These are phyloP conservation scores for Camelina hispida DNA, from an alignment of 345 rosid genomes.

Conservation along the genomic window DNA sequence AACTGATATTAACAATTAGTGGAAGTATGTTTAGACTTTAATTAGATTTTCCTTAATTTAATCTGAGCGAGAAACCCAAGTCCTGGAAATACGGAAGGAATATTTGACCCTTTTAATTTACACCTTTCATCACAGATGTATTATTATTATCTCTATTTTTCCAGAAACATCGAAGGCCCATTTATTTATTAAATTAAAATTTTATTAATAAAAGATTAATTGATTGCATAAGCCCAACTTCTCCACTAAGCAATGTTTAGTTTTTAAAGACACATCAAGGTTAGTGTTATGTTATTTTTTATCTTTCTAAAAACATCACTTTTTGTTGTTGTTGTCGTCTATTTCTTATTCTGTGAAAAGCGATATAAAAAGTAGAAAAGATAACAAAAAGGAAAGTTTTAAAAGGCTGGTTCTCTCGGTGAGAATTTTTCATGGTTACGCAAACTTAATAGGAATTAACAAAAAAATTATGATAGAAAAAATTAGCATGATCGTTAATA, in stretches of 20 bases:
- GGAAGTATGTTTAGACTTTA: conserved; percentile 10
- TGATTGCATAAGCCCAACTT: conserved; percentile 39
- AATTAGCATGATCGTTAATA: conserved; percentile 2
- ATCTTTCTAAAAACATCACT: conserved; percentile 16
- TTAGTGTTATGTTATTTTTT: conserved; percentile 25
- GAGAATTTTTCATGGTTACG: conserved; percentile 10
- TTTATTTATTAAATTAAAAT: not conserved
- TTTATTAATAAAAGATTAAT: not conserved
- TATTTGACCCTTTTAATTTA: conserved; percentile 42
- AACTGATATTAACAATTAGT: not conserved
- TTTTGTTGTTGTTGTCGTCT: conserved; percentile 10
- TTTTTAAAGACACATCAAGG: conserved; percentile 36
- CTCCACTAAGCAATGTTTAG: conserved; percentile 43
- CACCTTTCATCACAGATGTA: conserved; percentile 29
- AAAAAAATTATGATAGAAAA: conserved; percentile 7
- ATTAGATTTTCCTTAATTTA: conserved; percentile 24
- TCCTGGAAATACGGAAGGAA: conserved; percentile 47
- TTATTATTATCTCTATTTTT: conserved; percentile 1
- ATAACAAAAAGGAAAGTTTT: conserved; percentile 18
- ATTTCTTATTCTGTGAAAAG: conserved; percentile 10
- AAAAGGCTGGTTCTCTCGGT: conserved; percentile 29
- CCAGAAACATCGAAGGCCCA: conserved; percentile 23
- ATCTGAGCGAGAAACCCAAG: conserved; percentile 41
- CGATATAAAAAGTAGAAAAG: not conserved
- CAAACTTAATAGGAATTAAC: not conserved